A percentile compares a stretch with the other conserved stretches of the same genome.
These are phyloP conservation scores for Calonectria crousiana DNA, from an alignment of 2,329 filamentous ascomycete genomes.

Conservation along the genomic window DNA sequence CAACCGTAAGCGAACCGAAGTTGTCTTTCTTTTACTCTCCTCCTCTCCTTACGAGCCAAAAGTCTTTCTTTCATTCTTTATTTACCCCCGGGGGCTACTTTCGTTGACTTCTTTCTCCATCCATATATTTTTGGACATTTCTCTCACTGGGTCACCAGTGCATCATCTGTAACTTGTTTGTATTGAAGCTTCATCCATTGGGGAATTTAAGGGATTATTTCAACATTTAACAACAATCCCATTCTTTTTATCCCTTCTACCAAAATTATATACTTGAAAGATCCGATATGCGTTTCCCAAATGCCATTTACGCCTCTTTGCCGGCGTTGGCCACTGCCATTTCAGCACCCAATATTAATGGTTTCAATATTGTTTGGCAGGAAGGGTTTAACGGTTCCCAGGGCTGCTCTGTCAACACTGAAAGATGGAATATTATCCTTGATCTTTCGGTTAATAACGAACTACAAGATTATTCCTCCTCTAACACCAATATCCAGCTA, in stretches of 20 bases:
- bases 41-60: background rate
- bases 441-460: slow-evolving; percentile 63
- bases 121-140: background rate
- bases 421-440: slow-evolving; percentile 60
- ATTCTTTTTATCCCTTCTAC: background rate
- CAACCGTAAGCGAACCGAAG: background rate
- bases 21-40: background rate
- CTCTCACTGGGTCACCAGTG: background rate
- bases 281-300: slow-evolving; percentile 43
- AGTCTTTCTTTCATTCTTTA: slow-evolving; percentile 18
- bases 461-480: slow-evolving; percentile 59
- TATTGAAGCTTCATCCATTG: background rate
- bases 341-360: slow-evolving; percentile 52
- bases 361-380: slow-evolving; percentile 58
- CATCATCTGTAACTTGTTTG: background rate
- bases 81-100: slow-evolving; percentile 20
- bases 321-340: slow-evolving; percentile 49
- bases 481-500: slow-evolving; percentile 61
- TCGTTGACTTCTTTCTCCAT: background rate
- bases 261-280: background rate
- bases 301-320: slow-evolving; percentile 34
- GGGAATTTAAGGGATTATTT: background rate
- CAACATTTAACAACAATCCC: background rate
- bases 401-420: slow-evolving; percentile 51
- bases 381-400: slow-evolving; percentile 58